phyloP scores from a whole-genome alignment of 805 yeast genomes.

The Saturnispora dispora region DNA sequence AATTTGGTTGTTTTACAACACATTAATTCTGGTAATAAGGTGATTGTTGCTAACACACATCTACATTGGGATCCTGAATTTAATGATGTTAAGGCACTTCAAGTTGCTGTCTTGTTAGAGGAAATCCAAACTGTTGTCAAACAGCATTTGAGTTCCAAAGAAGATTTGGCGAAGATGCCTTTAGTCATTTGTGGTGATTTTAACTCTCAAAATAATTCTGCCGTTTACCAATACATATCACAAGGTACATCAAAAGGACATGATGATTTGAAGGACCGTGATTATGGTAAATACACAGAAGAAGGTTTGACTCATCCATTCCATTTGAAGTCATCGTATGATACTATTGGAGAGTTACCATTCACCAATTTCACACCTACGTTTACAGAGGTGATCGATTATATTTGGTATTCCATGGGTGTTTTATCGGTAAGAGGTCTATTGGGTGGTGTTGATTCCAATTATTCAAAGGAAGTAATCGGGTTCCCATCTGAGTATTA shows the following conservation, averaged over 20 bases:
- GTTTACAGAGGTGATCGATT: conserved; percentile 89
- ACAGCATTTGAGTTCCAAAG: conserved; percentile 27
- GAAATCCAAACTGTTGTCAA: conserved; percentile 65
- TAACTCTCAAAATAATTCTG: conserved; percentile 79
- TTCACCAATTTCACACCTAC: conserved; percentile 92
- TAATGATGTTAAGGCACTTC: conserved; percentile 93
- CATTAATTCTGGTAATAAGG: conserved; percentile 55
- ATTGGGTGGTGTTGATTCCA: conserved; percentile 73
- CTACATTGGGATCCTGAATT: conserved; percentile 97
- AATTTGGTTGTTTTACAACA: conserved; percentile 69
- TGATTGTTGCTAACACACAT: conserved; percentile 83
- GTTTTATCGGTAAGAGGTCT: conserved; percentile 77
- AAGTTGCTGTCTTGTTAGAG: conserved; percentile 84
- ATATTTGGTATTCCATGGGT: conserved; percentile 86
- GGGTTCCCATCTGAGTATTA: conserved; percentile 92
- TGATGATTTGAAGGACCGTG: conserved; percentile 73
- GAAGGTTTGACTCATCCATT: conserved; percentile 80
- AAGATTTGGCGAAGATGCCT: conserved; percentile 43
- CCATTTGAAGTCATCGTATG: conserved; percentile 77
- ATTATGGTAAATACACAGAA: conserved; percentile 84
- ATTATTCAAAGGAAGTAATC: conserved; percentile 64
- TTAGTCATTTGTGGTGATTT: conserved; percentile 90
- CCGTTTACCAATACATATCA: conserved; percentile 84
- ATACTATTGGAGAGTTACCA: conserved; percentile 78
- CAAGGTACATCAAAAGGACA: conserved; percentile 76